These are phyloP conservation scores for Diddensiella transvaalensis DNA, from an alignment of 805 yeast species.

Conservation along the genomic window DNA sequence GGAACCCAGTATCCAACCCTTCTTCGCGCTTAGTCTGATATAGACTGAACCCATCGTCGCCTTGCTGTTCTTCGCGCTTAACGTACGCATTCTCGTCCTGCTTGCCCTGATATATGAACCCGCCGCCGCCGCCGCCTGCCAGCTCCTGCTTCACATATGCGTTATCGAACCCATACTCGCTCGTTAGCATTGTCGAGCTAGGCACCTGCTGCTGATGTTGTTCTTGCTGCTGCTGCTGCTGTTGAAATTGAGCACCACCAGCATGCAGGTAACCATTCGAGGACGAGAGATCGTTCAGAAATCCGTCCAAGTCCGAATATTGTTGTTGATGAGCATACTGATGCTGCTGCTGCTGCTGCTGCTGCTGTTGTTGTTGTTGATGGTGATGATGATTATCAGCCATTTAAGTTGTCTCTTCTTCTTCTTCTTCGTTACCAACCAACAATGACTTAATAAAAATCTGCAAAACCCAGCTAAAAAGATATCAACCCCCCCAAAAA, in stretches of 20 bases:
- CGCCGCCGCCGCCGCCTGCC: too few relatives aligned
- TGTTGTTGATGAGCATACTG: not conserved
- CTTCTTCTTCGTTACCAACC: too few relatives aligned
- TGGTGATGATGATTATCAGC: not conserved
- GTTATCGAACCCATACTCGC: not conserved
- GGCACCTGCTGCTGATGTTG: not conserved
- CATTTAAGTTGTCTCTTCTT: constrained; percentile 1
- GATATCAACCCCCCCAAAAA: too few relatives aligned
- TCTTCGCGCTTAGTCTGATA: too few relatives aligned
- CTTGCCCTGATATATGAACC: too few relatives aligned
- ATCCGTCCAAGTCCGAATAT: not conserved
- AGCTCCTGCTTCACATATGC: too few relatives aligned
- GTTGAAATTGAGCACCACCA: not conserved
- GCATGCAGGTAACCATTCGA: not conserved
- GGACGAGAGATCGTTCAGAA: constrained; percentile 2
- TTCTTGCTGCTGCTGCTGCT: not conserved
- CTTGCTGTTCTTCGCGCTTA: too few relatives aligned
- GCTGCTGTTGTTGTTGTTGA: constrained; percentile 4
- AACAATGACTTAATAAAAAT: too few relatives aligned
- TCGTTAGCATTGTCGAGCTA: not conserved
- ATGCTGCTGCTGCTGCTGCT: not conserved
- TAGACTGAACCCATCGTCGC: not conserved
- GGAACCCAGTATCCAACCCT: not conserved
- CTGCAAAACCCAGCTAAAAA: too few relatives aligned
- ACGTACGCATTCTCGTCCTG: too few relatives aligned